Evolutionary conservation across 192 early-diverging fungal species (phyloP).

Genomic region (Entomortierella lignicola): DNA sequence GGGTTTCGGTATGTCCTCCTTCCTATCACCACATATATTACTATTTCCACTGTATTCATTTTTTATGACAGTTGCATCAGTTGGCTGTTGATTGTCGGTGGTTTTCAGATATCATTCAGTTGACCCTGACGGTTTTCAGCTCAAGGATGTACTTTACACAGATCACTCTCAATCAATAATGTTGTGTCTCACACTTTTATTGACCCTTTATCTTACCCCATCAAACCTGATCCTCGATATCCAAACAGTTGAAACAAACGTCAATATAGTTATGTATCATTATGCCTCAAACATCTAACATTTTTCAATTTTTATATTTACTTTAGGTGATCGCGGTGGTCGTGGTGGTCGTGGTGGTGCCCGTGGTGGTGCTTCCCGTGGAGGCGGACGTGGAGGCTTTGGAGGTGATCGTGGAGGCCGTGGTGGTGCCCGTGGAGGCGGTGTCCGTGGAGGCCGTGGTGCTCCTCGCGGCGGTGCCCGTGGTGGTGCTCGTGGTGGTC

Average conservation of each 20-base stretch:
- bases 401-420: slow-evolving; percentile 55
- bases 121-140: too few species aligned
- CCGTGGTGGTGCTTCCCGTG: slow-evolving; percentile 25
- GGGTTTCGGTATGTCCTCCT: neutral
- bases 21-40: neutral
- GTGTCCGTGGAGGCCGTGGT: slow-evolving; percentile 73
- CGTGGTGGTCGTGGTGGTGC: slow-evolving; percentile 54
- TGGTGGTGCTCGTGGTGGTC: slow-evolving; percentile 56
- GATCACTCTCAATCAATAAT: too few species aligned
- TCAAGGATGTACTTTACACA: too few species aligned
- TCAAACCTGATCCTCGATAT: neutral
- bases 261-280: neutral
- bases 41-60: too few species aligned
- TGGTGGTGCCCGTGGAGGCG: slow-evolving; percentile 50
- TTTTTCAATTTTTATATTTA: neutral
- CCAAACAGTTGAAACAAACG: too few species aligned
- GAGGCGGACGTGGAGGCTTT: slow-evolving; percentile 41
- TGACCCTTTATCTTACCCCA: too few species aligned
- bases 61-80: too few species aligned
- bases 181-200: too few species aligned
- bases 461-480: slow-evolving; percentile 73
- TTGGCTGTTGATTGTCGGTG: too few species aligned
- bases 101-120: too few species aligned
- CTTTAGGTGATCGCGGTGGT: slow-evolving; percentile 27
- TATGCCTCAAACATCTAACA: neutral